Conservation (phyloP, 768 basidiomycete genomes). For the Mrakia gelida region DNA sequence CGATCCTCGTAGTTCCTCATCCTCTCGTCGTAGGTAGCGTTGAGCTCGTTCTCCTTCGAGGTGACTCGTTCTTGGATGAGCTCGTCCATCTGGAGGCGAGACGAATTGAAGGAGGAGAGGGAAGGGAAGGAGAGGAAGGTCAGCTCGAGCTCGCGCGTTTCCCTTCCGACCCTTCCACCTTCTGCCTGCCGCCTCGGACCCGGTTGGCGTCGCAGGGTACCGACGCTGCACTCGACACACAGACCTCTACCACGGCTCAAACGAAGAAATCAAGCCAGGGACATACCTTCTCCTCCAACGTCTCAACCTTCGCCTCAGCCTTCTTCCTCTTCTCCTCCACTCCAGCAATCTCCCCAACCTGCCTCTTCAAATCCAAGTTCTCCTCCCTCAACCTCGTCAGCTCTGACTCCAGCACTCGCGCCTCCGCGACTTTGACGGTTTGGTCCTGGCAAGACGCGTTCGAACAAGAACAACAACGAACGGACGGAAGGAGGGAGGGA, state of each 20-base stretch:
- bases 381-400: conserved; percentile 70
- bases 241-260: no score
- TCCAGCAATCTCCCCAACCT: conserved; percentile 58
- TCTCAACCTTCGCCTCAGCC: conserved; percentile 65
- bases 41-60: conserved; percentile 93
- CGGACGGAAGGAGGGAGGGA: not conserved
- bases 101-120: not conserved
- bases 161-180: not conserved
- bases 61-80: conserved; percentile 81
- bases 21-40: conserved; percentile 94
- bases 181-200: no score
- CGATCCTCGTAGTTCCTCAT: conserved; percentile 94
- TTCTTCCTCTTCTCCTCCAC: conserved; percentile 72
- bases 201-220: no score
- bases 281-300: conserved; percentile 74
- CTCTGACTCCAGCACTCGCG: conserved; percentile 68
- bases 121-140: not conserved
- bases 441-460: conserved; percentile 61
- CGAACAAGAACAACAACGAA: not conserved
- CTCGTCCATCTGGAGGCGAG: conserved; percentile 75
- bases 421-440: conserved; percentile 82
- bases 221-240: no score
- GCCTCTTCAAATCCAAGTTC: conserved; percentile 71
- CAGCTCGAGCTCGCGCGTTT: not conserved
- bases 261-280: no score